phyloP scores from a whole-genome alignment of 306 rosid species.

The Corylus avellana region DNA sequence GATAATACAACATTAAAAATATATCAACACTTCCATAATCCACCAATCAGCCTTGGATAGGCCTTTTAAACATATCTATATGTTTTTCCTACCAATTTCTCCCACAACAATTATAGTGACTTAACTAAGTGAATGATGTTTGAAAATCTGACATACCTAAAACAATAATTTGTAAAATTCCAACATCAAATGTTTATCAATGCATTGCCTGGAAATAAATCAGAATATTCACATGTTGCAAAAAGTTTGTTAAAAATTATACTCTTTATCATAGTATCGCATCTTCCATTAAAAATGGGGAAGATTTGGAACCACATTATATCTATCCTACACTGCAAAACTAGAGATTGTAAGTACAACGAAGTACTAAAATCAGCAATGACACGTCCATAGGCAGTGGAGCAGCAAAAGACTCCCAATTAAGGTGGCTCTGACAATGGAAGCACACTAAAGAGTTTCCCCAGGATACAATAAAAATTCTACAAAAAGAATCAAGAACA shows the following conservation, averaged over 20 bases:
- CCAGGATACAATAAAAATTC: not conserved
- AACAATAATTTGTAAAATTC: not conserved
- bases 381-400: constrained; percentile 5
- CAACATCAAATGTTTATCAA: not conserved
- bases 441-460: constrained; percentile 2
- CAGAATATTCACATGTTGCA: not conserved
- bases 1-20: not conserved
- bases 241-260: not conserved
- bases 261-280: not conserved
- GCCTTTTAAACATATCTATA: not conserved
- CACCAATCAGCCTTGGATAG: not conserved
- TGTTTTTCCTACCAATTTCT: not conserved
- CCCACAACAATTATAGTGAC: not conserved
- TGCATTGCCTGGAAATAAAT: not conserved
- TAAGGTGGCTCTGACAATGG: constrained; percentile 1
- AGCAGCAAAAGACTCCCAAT: not conserved
- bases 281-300: not conserved
- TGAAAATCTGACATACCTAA: not conserved
- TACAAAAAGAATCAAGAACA: not conserved
- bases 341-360: not conserved
- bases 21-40: not conserved
- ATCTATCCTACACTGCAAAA: not conserved
- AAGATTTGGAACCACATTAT: not conserved
- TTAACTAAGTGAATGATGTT: not conserved
- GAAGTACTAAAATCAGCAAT: constrained; percentile 15